Conservation (phyloP, 2,329 filamentous ascomycete genomes). For the Hymenoscyphus scutula region DNA sequence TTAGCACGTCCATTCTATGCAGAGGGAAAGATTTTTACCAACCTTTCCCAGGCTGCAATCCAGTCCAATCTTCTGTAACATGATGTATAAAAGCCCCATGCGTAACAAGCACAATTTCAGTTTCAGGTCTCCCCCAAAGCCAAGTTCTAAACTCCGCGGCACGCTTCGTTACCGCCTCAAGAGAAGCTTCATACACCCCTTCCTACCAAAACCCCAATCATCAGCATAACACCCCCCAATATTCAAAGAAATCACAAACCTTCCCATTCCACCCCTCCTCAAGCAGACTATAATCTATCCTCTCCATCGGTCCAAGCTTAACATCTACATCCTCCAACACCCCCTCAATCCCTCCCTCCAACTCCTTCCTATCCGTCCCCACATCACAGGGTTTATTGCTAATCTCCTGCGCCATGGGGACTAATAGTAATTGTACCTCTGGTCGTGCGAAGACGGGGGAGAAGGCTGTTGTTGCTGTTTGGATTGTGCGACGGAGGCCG, state of each 20-base stretch:
- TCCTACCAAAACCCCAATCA: constrained; percentile 11
- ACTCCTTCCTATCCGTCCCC: constrained; percentile 14
- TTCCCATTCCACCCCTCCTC: constrained; percentile 23
- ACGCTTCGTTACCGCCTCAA: constrained; percentile 16
- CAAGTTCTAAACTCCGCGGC: constrained; percentile 19
- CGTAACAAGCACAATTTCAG: constrained; percentile 21
- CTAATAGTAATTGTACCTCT: constrained; percentile 18
- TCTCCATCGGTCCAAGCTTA: constrained; percentile 13
- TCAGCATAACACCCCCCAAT: background rate
- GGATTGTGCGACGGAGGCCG: constrained; percentile 74
- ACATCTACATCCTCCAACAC: constrained; percentile 15
- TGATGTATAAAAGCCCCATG: constrained; percentile 25
- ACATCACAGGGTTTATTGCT: constrained; percentile 23
- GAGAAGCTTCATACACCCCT: constrained; percentile 20
- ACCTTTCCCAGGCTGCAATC: constrained; percentile 15
- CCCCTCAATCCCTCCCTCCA: constrained; percentile 10
- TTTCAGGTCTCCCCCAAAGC: constrained; percentile 21
- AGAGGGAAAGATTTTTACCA: background rate
- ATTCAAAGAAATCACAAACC: constrained; percentile 7
- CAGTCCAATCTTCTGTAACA: constrained; percentile 22
- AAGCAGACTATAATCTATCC: constrained; percentile 21
- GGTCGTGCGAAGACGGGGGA: constrained; percentile 14
- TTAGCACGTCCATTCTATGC: background rate
- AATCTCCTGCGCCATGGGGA: constrained; percentile 23
- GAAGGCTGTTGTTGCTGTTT: constrained; percentile 71